phyloP scores from a whole-genome alignment of 768 basidiomycete species.

The Panaeolus papilionaceus region DNA sequence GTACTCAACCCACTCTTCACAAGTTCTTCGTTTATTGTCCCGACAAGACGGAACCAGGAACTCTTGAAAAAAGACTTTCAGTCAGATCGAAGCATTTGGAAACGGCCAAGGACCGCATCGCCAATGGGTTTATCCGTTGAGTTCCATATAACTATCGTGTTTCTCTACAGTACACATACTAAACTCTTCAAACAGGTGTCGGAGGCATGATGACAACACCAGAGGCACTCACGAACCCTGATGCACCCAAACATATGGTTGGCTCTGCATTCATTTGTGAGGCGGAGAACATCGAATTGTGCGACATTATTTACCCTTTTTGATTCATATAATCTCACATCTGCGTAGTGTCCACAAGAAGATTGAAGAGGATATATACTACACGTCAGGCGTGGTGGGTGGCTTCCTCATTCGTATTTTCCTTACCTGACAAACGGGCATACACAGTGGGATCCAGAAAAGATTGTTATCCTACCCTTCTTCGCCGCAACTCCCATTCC shows the following conservation, averaged over 20 bases:
- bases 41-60: conserved; percentile 65
- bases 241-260: conserved; percentile 59
- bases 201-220: conserved; percentile 66
- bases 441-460: conserved; percentile 65
- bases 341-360: conserved; percentile 42
- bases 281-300: conserved; percentile 58
- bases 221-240: conserved; percentile 55
- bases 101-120: conserved; percentile 45
- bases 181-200: conserved; percentile 44
- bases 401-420: not conserved
- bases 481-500: conserved; percentile 35
- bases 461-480: conserved; percentile 54
- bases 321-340: conserved; percentile 5
- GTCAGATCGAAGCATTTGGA: conserved; percentile 61
- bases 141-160: conserved; percentile 27
- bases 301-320: conserved; percentile 30
- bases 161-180: not conserved
- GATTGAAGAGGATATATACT: conserved; percentile 50
- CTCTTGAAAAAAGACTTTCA: conserved; percentile 59
- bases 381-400: conserved; percentile 44
- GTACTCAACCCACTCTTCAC: conserved; percentile 29
- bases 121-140: conserved; percentile 56
- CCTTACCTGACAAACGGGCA: not conserved
- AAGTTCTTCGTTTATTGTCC: conserved; percentile 65
- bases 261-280: conserved; percentile 65